Conservation (phyloP, 805 yeast genomes). For the Isabelozyma gotoi region DNA sequence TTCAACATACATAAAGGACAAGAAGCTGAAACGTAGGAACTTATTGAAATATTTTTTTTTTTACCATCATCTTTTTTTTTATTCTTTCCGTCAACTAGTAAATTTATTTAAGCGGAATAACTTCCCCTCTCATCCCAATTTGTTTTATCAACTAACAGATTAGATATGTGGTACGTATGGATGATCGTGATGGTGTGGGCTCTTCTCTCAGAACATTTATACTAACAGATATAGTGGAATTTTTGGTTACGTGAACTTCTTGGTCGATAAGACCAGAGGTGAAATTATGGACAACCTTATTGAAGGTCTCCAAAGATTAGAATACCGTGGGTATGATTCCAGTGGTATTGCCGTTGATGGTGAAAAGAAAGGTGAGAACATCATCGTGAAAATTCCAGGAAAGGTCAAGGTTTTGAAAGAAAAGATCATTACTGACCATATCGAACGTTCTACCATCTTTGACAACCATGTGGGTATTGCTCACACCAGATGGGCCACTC, state of each 20-base stretch:
- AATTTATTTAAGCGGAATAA: no score
- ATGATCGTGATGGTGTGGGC: background rate
- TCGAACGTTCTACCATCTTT: constrained; percentile 63
- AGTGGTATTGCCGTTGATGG: constrained; percentile 97
- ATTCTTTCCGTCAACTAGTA: no score
- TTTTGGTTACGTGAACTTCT: constrained; percentile 95
- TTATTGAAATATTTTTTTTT: background rate
- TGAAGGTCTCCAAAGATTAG: constrained; percentile 82
- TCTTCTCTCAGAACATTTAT: background rate
- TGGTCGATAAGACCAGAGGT: constrained; percentile 89
- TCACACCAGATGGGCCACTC: constrained; percentile 99
- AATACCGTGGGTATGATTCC: constrained; percentile 97
- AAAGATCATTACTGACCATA: constrained; percentile 51
- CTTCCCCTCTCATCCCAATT: no score
- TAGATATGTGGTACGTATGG: constrained; percentile 10
- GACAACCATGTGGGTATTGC: constrained; percentile 94
- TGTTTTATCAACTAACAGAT: background rate
- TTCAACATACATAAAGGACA: background rate
- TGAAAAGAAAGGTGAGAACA: constrained; percentile 67
- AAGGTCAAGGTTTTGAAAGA: constrained; percentile 81
- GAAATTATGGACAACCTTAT: constrained; percentile 86
- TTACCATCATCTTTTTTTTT: background rate
- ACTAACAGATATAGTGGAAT: constrained; percentile 69
- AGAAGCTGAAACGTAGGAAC: background rate
- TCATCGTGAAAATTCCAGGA: constrained; percentile 83